Percentiles rank a stretch among this genome's conserved stretches.
phyloP scores from a whole-genome alignment of 371 early-diverging fungal genomes.

The Mucor mucedo region DNA sequence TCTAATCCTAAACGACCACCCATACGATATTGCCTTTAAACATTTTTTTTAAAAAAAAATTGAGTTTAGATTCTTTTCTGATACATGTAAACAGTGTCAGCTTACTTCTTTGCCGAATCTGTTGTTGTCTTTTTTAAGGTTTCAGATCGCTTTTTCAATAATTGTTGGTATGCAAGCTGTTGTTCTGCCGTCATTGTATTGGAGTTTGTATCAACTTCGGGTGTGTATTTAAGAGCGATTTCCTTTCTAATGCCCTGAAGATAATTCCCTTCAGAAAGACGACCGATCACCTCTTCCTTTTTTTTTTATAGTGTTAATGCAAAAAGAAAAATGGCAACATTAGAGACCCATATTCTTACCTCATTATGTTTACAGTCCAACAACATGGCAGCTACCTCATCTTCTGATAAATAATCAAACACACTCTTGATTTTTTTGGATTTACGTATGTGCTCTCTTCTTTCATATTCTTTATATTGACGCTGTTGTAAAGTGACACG shows the following conservation, averaged over 20 bases:
- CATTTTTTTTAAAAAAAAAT: background rate
- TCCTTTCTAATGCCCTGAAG: slow-evolving; percentile 70
- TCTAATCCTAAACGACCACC: slow-evolving; percentile 85
- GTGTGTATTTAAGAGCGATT: slow-evolving; percentile 67
- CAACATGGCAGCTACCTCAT: slow-evolving; percentile 83
- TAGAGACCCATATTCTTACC: slow-evolving; percentile 30
- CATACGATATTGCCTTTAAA: slow-evolving; percentile 74
- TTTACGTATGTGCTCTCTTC: slow-evolving; percentile 73
- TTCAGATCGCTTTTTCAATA: slow-evolving; percentile 81
- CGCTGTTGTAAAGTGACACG: slow-evolving; percentile 87
- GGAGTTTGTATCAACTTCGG: slow-evolving; percentile 35
- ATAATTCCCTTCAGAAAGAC: slow-evolving; percentile 75
- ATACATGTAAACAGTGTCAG: background rate
- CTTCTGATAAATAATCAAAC: slow-evolving; percentile 75
- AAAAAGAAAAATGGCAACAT: background rate
- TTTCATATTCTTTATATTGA: slow-evolving; percentile 81
- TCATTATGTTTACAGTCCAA: slow-evolving; percentile 81
- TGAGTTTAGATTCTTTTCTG: background rate
- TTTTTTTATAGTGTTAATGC: background rate
- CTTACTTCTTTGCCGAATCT: slow-evolving; percentile 76
- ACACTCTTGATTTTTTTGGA: slow-evolving; percentile 72
- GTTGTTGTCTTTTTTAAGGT: slow-evolving; percentile 80
- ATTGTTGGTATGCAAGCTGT: slow-evolving; percentile 79
- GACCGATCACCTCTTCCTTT: slow-evolving; percentile 74
- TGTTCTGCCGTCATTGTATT: slow-evolving; percentile 77